Conservation (phyloP, 306 rosid genomes). For the Lathyrus oleraceus region DNA sequence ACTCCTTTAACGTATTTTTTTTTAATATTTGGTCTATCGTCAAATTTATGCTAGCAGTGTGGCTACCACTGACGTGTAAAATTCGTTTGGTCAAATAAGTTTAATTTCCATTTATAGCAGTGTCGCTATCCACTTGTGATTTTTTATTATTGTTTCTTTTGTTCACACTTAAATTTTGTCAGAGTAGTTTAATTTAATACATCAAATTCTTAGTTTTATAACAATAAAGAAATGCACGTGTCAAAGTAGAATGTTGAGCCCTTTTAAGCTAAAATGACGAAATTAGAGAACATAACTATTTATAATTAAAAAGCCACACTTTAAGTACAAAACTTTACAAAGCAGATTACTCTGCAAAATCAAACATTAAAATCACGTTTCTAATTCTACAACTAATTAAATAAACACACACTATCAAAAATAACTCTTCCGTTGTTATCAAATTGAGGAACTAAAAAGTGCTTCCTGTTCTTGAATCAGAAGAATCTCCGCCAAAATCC, state of each 20-base stretch:
- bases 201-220: not conserved
- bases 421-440: not conserved
- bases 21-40: too few relatives aligned
- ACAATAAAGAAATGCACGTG: not conserved
- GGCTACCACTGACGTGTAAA: too few relatives aligned
- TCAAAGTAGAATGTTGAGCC: not conserved
- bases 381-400: not conserved
- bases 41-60: too few relatives aligned
- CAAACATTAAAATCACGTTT: slow-evolving; percentile 1
- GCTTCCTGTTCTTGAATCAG: slow-evolving; percentile 52
- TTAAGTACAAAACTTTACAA: not conserved
- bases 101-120: too few relatives aligned
- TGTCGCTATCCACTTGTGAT: too few relatives aligned
- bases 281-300: not conserved
- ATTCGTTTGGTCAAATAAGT: too few relatives aligned
- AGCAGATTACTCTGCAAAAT: not conserved
- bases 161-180: not conserved
- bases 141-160: too few relatives aligned
- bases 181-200: not conserved
- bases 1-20: too few relatives aligned
- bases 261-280: not conserved
- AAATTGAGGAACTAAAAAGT: slow-evolving; percentile 30
- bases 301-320: not conserved
- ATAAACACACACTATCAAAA: not conserved
- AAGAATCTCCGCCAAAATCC: slow-evolving; percentile 51